A percentile compares a stretch with the other conserved stretches of the same genome.
These are phyloP conservation scores for Teratosphaeriaceae sp. DNA, from an alignment of 2,329 filamentous ascomycete species.

Conservation along the genomic window DNA sequence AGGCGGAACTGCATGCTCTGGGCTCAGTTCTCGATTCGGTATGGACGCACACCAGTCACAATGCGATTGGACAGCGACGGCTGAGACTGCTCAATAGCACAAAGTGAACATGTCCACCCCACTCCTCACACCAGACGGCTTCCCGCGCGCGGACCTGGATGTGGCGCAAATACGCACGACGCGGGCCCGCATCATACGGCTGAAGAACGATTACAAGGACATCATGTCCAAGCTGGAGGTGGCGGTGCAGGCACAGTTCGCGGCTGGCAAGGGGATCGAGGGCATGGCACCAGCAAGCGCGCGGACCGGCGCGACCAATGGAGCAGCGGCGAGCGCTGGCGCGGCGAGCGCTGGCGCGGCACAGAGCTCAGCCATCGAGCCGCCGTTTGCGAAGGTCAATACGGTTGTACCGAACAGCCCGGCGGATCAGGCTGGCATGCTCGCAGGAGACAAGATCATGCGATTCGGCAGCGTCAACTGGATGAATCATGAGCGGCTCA, in stretches of 20 bases:
- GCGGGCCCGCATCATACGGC: conserved; percentile 75
- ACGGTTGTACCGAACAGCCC: conserved; percentile 72
- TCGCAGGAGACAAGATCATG: conserved; percentile 71
- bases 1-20: conserved; percentile 79
- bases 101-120: conserved; percentile 86
- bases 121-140: conserved; percentile 83
- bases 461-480: conserved; percentile 80
- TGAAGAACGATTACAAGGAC: conserved; percentile 89
- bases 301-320: neutral
- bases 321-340: too few relatives aligned
- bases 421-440: conserved; percentile 74
- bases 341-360: conserved; percentile 9
- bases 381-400: conserved; percentile 85
- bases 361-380: conserved; percentile 38
- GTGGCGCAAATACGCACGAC: conserved; percentile 96
- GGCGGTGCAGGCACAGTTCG: conserved; percentile 84
- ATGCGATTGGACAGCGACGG: neutral
- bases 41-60: conserved; percentile 14
- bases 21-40: conserved; percentile 85
- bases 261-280: conserved; percentile 32
- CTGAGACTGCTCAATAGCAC: conserved; percentile 54
- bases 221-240: conserved; percentile 79
- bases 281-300: neutral
- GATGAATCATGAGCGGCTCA: conserved; percentile 78
- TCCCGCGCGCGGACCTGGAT: conserved; percentile 87